Base-by-base conservation (phyloP, 106 monocot genomes). In the Phalaenopsis equestris region DNA sequence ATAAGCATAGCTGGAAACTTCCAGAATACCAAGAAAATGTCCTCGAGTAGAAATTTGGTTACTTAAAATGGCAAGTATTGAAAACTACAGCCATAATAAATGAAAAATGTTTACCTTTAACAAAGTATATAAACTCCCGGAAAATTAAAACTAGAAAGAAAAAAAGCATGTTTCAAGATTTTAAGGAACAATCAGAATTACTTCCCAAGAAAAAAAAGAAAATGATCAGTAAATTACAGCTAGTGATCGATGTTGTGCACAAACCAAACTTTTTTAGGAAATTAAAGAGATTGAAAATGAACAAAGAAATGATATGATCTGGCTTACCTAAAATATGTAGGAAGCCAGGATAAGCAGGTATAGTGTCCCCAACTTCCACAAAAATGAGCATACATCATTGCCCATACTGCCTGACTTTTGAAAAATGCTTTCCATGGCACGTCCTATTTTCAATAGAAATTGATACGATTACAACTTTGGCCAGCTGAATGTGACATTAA, bases 281-380 rank as follows among this genome's bases (percentile, higher is more conserved):
- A n/a, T 3, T 18, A 16, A 18, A 76, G 36, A 43, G 11, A 67
- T n/a, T 3, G 11, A 21, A 70, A n/a, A 11, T 47, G 19, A 70
- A 55, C 38, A 72, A 72, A 12, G 67, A 52, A 52, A 52, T 4
- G 12, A 17, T 10, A 76, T 17, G 5, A 41, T 8, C 11, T 23
- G 72, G 4, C 7, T 55, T 91, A 98, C 94, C 98, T 90, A 84
- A 98, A 98, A 86, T 84, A 98, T 39, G 98, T 98, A 78, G 98
- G 98, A 39, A 98, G 85, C 98, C 98, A 98, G 72, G 98, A 93
- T 67, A 98, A 84, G 80, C 98, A 98, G 75, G 98, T 93, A 56
- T 98, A 98, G 65, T 98, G 98, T 38, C 94, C 98, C 98, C 98
- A 98, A 84, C 92, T 94, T 84, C 98, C 98, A 87, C 98, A 98